Evolutionary conservation across 768 basidiomycete species (phyloP).

Genomic region (Dacryopinax primogenitus): DNA sequence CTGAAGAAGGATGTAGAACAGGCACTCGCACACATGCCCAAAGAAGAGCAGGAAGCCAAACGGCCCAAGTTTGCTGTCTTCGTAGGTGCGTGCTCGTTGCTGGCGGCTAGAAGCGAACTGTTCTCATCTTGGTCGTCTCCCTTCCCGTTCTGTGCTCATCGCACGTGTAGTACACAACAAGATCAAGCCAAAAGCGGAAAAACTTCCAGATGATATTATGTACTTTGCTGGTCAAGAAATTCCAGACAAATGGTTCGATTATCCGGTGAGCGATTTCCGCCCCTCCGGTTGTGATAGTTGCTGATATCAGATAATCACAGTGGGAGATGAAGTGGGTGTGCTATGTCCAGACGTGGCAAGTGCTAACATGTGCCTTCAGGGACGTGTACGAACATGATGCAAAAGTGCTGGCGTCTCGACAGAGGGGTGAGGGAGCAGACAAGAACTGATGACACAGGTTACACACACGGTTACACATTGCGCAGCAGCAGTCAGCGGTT

Average conservation of each 20-base stretch:
- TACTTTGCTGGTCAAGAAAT: slow-evolving; percentile 73
- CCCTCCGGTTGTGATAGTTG: neutral
- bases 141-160: neutral
- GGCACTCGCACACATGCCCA: slow-evolving; percentile 51
- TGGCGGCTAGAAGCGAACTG: neutral
- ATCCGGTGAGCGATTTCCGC: slow-evolving; percentile 20
- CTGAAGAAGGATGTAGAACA: slow-evolving; percentile 76
- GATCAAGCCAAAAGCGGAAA: slow-evolving; percentile 68
- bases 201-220: slow-evolving; percentile 54
- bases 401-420: neutral
- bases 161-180: slow-evolving; percentile 63
- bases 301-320: slow-evolving; percentile 2
- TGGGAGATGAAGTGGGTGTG: slow-evolving; percentile 60
- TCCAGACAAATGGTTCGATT: slow-evolving; percentile 30
- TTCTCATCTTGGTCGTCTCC: neutral
- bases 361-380: slow-evolving; percentile 28
- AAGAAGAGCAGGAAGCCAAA: slow-evolving; percentile 57
- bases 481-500: no score
- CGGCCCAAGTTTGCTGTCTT: slow-evolving; percentile 82
- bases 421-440: neutral
- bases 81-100: slow-evolving; percentile 36
- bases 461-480: neutral
- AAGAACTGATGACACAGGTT: neutral
- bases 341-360: neutral
- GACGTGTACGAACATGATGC: slow-evolving; percentile 64